Percentiles rank a stretch among this genome's conserved stretches.
Conservation (phyloP, 1,284 basidiomycete genomes). For the Ustilago curta region DNA sequence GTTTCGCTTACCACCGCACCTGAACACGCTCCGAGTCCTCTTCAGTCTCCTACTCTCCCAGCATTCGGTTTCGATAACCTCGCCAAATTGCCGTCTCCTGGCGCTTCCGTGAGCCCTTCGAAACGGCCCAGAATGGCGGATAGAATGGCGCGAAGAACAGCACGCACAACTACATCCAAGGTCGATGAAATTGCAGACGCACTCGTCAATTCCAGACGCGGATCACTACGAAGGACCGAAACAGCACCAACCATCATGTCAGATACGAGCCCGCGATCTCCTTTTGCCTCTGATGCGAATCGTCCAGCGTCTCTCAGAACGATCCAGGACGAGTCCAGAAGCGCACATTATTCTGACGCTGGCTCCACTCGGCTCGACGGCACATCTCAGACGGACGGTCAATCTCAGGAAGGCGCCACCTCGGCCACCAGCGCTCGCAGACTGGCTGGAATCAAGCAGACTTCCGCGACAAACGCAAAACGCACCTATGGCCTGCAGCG, state of each 20-base stretch:
- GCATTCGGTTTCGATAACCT: slow-evolving; percentile 2
- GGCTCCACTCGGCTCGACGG: slow-evolving; percentile 12
- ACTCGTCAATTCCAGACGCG: slow-evolving; percentile 14
- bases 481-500: slow-evolving; percentile 50
- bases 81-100: slow-evolving; percentile 14
- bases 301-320: background rate
- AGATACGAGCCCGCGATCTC: background rate
- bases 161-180: slow-evolving; percentile 24
- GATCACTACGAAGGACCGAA: slow-evolving; percentile 35
- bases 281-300: background rate
- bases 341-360: slow-evolving; percentile 19
- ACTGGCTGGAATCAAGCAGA: slow-evolving; percentile 49
- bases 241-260: slow-evolving; percentile 34
- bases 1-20: background rate
- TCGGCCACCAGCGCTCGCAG: slow-evolving; percentile 18
- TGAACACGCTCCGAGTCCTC: slow-evolving; percentile 20
- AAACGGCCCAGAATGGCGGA: slow-evolving; percentile 44
- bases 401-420: slow-evolving; percentile 24
- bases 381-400: slow-evolving; percentile 20
- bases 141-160: slow-evolving; percentile 38
- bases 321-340: background rate
- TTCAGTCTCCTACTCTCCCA: slow-evolving; percentile 21
- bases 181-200: slow-evolving; percentile 18
- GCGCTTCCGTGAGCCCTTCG: slow-evolving; percentile 28
- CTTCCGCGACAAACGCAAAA: slow-evolving; percentile 36